Conservation (phyloP, 2,329 filamentous ascomycete genomes). For the Monosporascus sp. region DNA sequence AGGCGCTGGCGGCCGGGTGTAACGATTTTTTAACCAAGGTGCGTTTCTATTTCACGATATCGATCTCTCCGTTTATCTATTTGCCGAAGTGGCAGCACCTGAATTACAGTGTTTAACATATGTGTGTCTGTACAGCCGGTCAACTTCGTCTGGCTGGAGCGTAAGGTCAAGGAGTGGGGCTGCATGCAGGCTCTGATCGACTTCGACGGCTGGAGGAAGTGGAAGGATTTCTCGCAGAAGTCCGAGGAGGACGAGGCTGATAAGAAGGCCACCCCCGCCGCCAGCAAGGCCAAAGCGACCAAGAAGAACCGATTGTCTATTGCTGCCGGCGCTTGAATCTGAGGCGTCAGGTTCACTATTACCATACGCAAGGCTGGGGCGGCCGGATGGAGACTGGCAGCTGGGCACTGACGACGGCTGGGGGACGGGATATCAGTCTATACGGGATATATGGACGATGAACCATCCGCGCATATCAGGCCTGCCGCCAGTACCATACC, state of each 20-base stretch:
- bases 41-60: conserved; percentile 21
- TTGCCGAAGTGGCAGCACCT: neutral
- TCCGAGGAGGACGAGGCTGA: conserved; percentile 37
- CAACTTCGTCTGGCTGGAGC: conserved; percentile 93
- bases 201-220: conserved; percentile 95
- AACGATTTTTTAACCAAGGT: conserved; percentile 99
- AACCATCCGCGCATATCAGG: too few relatives aligned
- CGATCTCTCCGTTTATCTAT: conserved; percentile 1
- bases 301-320: conserved; percentile 42
- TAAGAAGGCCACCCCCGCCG: conserved; percentile 34
- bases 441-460: too few relatives aligned
- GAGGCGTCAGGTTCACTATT: too few relatives aligned
- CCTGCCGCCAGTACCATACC: too few relatives aligned
- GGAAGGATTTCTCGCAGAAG: conserved; percentile 73
- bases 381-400: too few relatives aligned
- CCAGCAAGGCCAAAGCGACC: conserved; percentile 25
- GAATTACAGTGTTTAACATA: conserved; percentile 16
- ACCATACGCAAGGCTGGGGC: too few relatives aligned
- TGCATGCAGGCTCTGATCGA: conserved; percentile 99
- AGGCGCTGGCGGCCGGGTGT: conserved; percentile 89
- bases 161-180: conserved; percentile 98
- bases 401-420: too few relatives aligned
- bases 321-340: conserved; percentile 21
- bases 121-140: conserved; percentile 60
- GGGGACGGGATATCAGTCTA: too few relatives aligned